Evolutionary conservation across 1,284 basidiomycete genomes (phyloP), one percentile per base, ranked within the genome.

Genomic region (Mycosarcoma maydis): DNA sequence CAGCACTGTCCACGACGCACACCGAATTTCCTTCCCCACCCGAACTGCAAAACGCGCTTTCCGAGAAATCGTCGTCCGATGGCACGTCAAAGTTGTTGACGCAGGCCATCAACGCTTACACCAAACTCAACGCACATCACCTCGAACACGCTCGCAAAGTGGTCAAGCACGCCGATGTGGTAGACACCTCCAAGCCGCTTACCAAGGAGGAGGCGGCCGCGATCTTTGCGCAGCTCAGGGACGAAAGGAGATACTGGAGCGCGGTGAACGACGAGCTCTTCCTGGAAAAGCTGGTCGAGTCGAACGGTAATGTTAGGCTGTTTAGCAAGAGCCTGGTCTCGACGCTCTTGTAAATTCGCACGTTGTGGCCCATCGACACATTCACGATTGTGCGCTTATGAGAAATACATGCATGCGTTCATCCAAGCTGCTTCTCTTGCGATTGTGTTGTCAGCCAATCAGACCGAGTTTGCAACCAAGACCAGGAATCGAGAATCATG

Each of bases 231-330:
- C 67, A 75, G 44, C 43, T 76, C 29, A 66, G 52, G 43, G 60
- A 67, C 22, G 75, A 76, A 33, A 57, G 49, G 30, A 43, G 49
- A 14, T 45, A 69, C 17, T 76, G 75, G 75, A 53, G 47, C 22
- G 55, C 59, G 6, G 57, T 65, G 22, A 77, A 78, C 52, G 78
- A 80, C 49, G 78, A 80, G 43, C 41, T 68, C 14, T 77, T 77
- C 26, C 29, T 77, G 50, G 54, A 72, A 36, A 78, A 77, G 58
- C 47, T 80, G 32, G 72, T 78, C 29, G 76, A 78, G 55, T 69
- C 68, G 44, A 59, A 59, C 19, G 78, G 76, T 10, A 80, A 75
- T 33, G 55, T 72, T 6, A 46, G 69, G 26, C 24, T 57, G n/a
- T 79, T 80, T 34, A 66, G 69, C 32, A 61, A 51, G 38, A 73